Base-by-base conservation (phyloP, 257 asterid genomes). In the Solanum sitiens region DNA sequence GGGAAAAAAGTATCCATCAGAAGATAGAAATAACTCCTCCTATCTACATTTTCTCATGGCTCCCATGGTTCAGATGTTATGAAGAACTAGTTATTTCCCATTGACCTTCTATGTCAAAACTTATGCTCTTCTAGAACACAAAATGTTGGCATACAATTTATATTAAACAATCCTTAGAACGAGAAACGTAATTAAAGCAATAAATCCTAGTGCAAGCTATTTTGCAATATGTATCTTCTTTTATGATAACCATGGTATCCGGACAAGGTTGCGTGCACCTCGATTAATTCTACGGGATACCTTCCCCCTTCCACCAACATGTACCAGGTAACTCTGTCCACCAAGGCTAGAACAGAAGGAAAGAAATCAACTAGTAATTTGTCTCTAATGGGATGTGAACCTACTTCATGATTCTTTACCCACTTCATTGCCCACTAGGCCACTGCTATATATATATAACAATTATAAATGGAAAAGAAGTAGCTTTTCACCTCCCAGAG, bases 401-500 rank as follows among this genome's bases (percentile, higher is more conserved):
- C 68, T 21, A 59, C 68, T 12, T 59, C 67, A 59, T 21, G 72
- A 25, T n/a, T 65, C 16, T 65, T 65, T n/a, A 65, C 32, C 72
- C 33, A 65, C 6, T n/a, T 65, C 33, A 65, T n/a, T 65, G 33
- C 18, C 3, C 32, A n/a, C 33, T n/a, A n/a, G 33, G 72, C 32
- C 33, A 65, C 8, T 30, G 86, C 20, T 27, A 11, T 32, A 32
- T 50, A 50, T 53, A 82, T 50, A 20, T 82, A 82, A 82, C 4
- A 16, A 30, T 2, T 3, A 82, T 45, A 30, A 50, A 27, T 50
- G 8, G 32, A 82, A 79, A 82, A 82, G 20, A 33, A 50, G 86
- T 32, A 33, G 68, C 18, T 85, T 75, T 92, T 86, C 88, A 95
- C 99, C 99, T 96, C 98, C 99, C 99, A 96, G 74, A 96, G 95